Evolutionary conservation across 768 basidiomycete genomes (phyloP).

Genomic region (Tulasnella sp.): DNA sequence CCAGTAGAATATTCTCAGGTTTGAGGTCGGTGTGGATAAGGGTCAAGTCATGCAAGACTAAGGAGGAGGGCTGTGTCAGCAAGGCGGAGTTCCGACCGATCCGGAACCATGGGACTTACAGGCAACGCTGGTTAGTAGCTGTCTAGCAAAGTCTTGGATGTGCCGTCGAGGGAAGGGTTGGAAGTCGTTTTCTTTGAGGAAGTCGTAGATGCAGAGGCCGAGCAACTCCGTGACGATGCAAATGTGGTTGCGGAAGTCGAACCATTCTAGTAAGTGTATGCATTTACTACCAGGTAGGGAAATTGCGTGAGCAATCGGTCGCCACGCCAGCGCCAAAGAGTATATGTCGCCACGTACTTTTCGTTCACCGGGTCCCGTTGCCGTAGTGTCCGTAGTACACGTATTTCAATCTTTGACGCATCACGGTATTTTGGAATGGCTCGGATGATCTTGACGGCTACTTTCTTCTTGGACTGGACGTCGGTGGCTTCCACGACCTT

Average conservation of each 20-base stretch:
- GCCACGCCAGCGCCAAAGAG: not conserved
- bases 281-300: slow-evolving; percentile 72
- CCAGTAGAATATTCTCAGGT: slow-evolving; percentile 97
- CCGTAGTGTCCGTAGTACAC: slow-evolving; percentile 89
- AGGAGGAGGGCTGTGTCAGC: slow-evolving; percentile 35
- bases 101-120: slow-evolving; percentile 60
- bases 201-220: slow-evolving; percentile 98
- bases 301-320: not conserved
- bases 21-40: slow-evolving; percentile 98
- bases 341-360: slow-evolving; percentile 62
- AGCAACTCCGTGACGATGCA: slow-evolving; percentile 95
- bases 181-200: slow-evolving; percentile 97
- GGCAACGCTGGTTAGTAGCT: slow-evolving; percentile 88
- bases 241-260: slow-evolving; percentile 97
- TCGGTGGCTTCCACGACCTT: slow-evolving; percentile 96
- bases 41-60: slow-evolving; percentile 88
- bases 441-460: slow-evolving; percentile 98
- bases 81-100: slow-evolving; percentile 12
- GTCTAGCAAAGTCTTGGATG: slow-evolving; percentile 93
- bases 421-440: slow-evolving; percentile 99
- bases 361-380: slow-evolving; percentile 84
- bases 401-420: slow-evolving; percentile 96
- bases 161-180: slow-evolving; percentile 94
- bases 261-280: slow-evolving; percentile 91
- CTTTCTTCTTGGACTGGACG: slow-evolving; percentile 69